A percentile compares a stretch with the other conserved stretches of the same genome.
Evolutionary conservation across 805 yeast species (phyloP).

Genomic region (Metschnikowia santaceciliae): DNA sequence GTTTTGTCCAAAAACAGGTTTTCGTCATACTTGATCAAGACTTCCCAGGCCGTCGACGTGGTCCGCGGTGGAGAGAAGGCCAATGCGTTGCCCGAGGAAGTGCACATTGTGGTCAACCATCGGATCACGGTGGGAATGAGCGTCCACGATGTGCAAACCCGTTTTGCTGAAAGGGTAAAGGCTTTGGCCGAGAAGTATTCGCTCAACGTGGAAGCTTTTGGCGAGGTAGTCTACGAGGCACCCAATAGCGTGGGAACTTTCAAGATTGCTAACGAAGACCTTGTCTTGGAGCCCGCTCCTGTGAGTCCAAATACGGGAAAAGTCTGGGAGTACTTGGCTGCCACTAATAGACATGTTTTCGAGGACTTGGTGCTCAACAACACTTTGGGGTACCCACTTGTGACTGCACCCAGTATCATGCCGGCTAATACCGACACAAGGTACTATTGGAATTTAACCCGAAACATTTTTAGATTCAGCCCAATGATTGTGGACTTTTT

Average conservation of each 20-base stretch:
- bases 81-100: constrained; percentile 38
- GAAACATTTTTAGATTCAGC: constrained; percentile 57
- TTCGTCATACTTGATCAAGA: constrained; percentile 26
- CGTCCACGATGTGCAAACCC: constrained; percentile 20
- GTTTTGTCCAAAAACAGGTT: constrained; percentile 17
- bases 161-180: constrained; percentile 29
- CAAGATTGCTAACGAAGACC: constrained; percentile 5
- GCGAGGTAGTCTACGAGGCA: constrained; percentile 6
- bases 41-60: constrained; percentile 34
- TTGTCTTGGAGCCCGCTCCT: constrained; percentile 12
- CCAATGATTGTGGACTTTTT: constrained; percentile 36
- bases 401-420: constrained; percentile 56
- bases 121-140: constrained; percentile 31
- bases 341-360: constrained; percentile 42
- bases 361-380: constrained; percentile 41
- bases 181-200: constrained; percentile 13
- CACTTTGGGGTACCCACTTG: constrained; percentile 22
- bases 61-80: constrained; percentile 37
- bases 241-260: constrained; percentile 6
- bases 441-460: constrained; percentile 59
- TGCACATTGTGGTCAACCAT: constrained; percentile 29
- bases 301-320: constrained; percentile 22
- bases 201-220: constrained; percentile 13
- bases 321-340: constrained; percentile 42
- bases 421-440: constrained; percentile 71